A percentile compares a stretch with the other conserved stretches of the same genome.
Evolutionary conservation across 345 rosid genomes (phyloP).

Genomic region (Trapa incisa): DNA sequence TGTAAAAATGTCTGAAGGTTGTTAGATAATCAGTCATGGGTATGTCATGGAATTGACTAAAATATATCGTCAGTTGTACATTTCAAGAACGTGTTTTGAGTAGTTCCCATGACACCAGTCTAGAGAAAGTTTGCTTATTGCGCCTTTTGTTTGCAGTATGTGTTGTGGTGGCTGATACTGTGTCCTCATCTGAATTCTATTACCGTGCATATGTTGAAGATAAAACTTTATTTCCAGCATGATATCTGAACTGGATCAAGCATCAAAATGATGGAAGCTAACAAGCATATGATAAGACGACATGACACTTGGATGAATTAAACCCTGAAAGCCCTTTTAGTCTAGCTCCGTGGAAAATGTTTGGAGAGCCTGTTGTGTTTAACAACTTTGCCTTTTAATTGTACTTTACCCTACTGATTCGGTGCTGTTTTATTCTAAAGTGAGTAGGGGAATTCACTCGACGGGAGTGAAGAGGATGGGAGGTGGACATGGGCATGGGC

Average conservation of each 20-base stretch:
- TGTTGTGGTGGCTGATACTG: not conserved
- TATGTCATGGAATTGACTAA: not conserved
- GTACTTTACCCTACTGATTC: not conserved
- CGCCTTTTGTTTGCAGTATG: not conserved
- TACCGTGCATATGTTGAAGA: not conserved
- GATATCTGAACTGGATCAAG: not conserved
- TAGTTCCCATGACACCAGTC: not conserved
- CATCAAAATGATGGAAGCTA: not conserved
- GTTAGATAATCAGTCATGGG: not conserved
- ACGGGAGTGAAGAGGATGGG: conserved; percentile 76
- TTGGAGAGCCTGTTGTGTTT: not conserved
- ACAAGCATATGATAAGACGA: too few species aligned
- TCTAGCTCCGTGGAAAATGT: not conserved
- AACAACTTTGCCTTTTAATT: not conserved
- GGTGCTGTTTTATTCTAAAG: conserved; percentile 8
- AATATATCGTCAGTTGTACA: not conserved
- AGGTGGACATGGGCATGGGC: conserved; percentile 52
- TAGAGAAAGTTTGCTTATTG: not conserved
- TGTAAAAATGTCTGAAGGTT: not conserved
- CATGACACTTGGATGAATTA: not conserved
- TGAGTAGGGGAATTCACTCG: conserved; percentile 36
- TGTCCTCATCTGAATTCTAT: not conserved
- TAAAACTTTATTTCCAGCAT: not conserved
- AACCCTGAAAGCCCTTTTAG: not conserved
- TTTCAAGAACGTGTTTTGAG: not conserved